Percentiles rank a stretch among this genome's conserved stretches.
Conservation (phyloP, 768 basidiomycete species). For the Serendipita sp. region DNA sequence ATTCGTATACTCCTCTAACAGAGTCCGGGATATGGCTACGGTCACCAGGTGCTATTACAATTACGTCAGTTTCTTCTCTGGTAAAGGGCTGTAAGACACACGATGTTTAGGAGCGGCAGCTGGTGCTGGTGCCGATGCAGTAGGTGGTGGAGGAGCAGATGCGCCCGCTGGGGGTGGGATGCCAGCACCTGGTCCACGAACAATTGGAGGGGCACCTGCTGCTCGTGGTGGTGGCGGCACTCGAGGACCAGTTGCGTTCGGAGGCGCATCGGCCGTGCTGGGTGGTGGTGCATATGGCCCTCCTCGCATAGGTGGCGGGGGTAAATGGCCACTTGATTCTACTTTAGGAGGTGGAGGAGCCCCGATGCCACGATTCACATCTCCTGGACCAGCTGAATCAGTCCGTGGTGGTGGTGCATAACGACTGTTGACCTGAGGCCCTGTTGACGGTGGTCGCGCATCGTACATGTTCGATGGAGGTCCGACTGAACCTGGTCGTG, state of each 20-base stretch:
- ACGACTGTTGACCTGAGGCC: not conserved
- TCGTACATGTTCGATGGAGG: conserved; percentile 8
- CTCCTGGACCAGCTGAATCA: not conserved
- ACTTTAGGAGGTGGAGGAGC: conserved; percentile 11
- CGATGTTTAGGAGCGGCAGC: conserved; percentile 36
- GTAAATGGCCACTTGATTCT: conserved; percentile 11
- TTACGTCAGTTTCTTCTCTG: not conserved
- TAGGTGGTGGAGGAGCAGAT: conserved; percentile 14
- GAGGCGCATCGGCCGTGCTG: not conserved
- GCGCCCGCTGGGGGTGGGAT: conserved; percentile 18
- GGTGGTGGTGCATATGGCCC: conserved; percentile 18
- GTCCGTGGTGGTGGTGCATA: not conserved
- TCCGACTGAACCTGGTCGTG: not conserved
- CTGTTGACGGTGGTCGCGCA: conserved; percentile 5
- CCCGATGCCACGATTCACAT: not conserved
- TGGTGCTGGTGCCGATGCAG: conserved; percentile 4
- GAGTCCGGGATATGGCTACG: conserved; percentile 76
- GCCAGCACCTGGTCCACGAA: conserved; percentile 13
- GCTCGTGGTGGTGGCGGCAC: conserved; percentile 19
- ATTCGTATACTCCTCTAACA: conserved; percentile 45
- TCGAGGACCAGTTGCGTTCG: not conserved
- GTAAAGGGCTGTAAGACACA: conserved; percentile 22
- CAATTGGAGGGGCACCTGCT: conserved; percentile 7
- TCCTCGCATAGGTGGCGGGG: conserved; percentile 13
- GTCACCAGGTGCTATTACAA: conserved; percentile 62